phyloP scores from a whole-genome alignment of 2,329 filamentous ascomycete genomes.

The Fusarium fujikuroi region DNA sequence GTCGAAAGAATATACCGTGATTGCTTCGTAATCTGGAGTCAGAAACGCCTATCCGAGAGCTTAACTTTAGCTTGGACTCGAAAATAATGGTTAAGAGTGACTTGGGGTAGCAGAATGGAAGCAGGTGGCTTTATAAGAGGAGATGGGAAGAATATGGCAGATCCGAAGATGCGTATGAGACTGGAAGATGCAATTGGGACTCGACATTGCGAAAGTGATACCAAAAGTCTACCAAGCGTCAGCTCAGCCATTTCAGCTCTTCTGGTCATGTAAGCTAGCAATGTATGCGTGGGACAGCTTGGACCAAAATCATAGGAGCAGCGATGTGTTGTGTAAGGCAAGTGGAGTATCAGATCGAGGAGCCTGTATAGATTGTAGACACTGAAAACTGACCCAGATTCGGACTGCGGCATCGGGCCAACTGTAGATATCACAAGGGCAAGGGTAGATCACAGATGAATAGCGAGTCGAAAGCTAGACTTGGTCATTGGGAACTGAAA shows the following conservation, averaged over 20 bases:
- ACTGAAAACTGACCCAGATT: fast-evolving
- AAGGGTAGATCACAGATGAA: fast-evolving
- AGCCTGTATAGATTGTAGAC: too few species aligned
- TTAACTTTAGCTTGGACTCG: neutral
- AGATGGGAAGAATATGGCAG: neutral
- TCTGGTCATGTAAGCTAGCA: neutral
- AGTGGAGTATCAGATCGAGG: too few species aligned
- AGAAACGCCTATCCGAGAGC: fast-evolving
- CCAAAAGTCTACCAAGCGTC: fast-evolving
- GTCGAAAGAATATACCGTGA: neutral
- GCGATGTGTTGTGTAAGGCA: neutral
- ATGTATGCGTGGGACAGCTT: neutral
- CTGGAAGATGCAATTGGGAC: too few species aligned
- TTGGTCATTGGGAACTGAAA: too few species aligned
- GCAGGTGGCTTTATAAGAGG: neutral
- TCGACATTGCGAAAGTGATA: neutral
- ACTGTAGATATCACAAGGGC: fast-evolving
- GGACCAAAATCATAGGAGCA: neutral
- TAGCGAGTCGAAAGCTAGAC: neutral
- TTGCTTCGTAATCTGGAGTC: too few species aligned
- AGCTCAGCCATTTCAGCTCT: neutral
- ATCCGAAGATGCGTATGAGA: neutral
- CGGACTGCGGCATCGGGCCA: fast-evolving
- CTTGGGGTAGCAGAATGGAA: neutral
- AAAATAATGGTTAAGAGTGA: fast-evolving